These are phyloP conservation scores for Cenchrus fungigraminus DNA, from an alignment of 176 grass and related monocot genomes.

Conservation along the genomic window DNA sequence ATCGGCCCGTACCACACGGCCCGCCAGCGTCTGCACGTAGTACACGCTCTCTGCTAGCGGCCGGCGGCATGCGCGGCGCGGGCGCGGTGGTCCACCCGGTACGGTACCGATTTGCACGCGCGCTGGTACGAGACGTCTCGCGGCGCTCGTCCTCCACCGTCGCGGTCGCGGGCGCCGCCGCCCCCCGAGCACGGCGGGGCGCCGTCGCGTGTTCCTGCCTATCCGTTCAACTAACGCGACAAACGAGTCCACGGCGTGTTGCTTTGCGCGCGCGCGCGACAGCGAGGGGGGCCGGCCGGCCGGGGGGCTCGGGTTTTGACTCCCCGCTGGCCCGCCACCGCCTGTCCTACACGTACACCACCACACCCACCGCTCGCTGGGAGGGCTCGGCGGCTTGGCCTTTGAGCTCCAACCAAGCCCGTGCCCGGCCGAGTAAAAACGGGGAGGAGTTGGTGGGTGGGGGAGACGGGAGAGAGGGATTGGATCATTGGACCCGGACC, in stretches of 20 bases:
- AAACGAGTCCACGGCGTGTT: slow-evolving; percentile 43
- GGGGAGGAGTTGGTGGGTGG: slow-evolving; percentile 51
- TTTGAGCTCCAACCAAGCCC: neutral
- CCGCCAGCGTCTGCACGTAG: neutral
- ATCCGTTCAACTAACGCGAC: slow-evolving; percentile 39
- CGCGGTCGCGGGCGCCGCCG: neutral
- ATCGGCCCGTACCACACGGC: neutral
- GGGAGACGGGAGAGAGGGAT: neutral
- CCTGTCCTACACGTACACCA: neutral
- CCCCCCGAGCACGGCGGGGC: neutral
- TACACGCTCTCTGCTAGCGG: neutral
- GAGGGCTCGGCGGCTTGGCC: neutral
- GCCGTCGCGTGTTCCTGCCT: too few relatives aligned
- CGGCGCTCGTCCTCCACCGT: neutral
- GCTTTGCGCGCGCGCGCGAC: slow-evolving; percentile 13
- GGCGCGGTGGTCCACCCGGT: neutral
- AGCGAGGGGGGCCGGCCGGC: neutral
- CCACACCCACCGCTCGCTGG: too few relatives aligned
- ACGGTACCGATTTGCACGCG: neutral
- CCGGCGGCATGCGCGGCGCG: neutral
- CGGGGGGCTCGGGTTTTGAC: too few relatives aligned
- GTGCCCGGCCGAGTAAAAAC: slow-evolving; percentile 39
- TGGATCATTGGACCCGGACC: slow-evolving; percentile 10
- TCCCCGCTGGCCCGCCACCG: slow-evolving; percentile 23
- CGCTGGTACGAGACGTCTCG: neutral